Evolutionary conservation across 1,139 yeast genomes (phyloP), one percentile per base, ranked within the genome.

Genomic region (Hyphopichia pseudoburtonii): DNA sequence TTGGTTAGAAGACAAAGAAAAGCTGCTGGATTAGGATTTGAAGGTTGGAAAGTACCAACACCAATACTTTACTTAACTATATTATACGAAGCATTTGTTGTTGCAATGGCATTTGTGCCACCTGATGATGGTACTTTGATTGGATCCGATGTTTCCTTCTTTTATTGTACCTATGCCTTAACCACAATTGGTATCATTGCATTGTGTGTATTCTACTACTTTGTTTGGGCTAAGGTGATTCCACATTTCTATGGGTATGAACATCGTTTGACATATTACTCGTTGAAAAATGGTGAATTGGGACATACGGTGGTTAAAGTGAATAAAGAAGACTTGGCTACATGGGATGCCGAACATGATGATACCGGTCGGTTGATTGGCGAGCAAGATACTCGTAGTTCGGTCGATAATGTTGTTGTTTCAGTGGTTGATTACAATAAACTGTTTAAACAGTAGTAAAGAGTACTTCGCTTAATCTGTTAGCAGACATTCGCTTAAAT

Each of bases 301-400:
- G 75, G 74, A 8, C 66, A 69, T 37, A 62, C 62, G 5, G 67
- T 69, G 24, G 55, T 66, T 25, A 64, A 66, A 36, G 69, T 69
- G 9, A 51, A 55, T 25, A 32, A 45, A n/a, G 54, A 39, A 0
- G 65, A 69, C 4, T 38, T 64, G 15, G 62, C 43, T 18, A 52
- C 54, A 36, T 66, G 69, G 65, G 72, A 66, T 38, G 46, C 51
- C 17, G 52, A 48, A 37, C 57, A 62, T 39, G 54, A 46, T 33
- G 22, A n/a, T n/a, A n/a, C n/a, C n/a, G n/a, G n/a, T n/a, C n/a
- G n/a, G n/a, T n/a, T n/a, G n/a, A n/a, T n/a, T n/a, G n/a, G n/a
- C n/a, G n/a, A n/a, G n/a, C n/a, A n/a, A n/a, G n/a, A n/a, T n/a
- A n/a, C n/a, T n/a, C n/a, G n/a, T n/a, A n/a, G n/a, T n/a, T n/a